These are phyloP conservation scores for Cutaneotrichosporon cavernicola DNA, from an alignment of 1,284 basidiomycete species.

Conservation along the genomic window DNA sequence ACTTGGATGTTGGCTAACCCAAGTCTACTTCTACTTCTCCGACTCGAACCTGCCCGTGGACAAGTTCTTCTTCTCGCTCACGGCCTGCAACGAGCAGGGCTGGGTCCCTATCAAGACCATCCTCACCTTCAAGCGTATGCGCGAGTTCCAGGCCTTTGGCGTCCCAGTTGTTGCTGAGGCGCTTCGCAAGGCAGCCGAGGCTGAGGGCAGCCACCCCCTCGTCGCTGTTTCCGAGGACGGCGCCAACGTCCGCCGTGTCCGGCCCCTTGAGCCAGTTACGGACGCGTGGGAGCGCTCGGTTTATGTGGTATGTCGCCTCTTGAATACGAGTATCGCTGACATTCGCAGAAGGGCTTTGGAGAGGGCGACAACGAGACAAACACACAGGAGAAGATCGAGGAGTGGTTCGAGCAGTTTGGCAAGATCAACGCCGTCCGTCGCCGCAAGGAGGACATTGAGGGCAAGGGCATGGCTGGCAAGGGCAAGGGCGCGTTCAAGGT, in stretches of 20 bases:
- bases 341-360: conserved; percentile 79
- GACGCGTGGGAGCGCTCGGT: conserved; percentile 71
- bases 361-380: conserved; percentile 61
- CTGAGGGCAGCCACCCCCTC: conserved; percentile 58
- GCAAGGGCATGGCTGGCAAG: conserved; percentile 57
- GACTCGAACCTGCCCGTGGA: conserved; percentile 95
- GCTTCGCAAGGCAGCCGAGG: conserved; percentile 56
- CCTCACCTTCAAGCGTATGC: conserved; percentile 95
- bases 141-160: conserved; percentile 65
- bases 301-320: conserved; percentile 67
- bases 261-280: conserved; percentile 66
- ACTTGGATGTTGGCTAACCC: background rate
- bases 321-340: background rate
- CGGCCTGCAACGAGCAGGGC: conserved; percentile 70
- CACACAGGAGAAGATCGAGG: conserved; percentile 73
- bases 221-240: conserved; percentile 71
- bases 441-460: conserved; percentile 67
- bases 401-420: conserved; percentile 80
- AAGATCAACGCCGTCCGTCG: conserved; percentile 73
- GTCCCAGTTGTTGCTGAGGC: conserved; percentile 66
- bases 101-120: conserved; percentile 89
- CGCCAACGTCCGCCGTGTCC: conserved; percentile 69
- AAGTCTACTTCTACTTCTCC: conserved; percentile 97
- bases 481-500: conserved; percentile 78
- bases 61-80: conserved; percentile 95